These are phyloP conservation scores for Aureobasidium melanogenum DNA, from an alignment of 2,329 filamentous ascomycete species.

Conservation along the genomic window DNA sequence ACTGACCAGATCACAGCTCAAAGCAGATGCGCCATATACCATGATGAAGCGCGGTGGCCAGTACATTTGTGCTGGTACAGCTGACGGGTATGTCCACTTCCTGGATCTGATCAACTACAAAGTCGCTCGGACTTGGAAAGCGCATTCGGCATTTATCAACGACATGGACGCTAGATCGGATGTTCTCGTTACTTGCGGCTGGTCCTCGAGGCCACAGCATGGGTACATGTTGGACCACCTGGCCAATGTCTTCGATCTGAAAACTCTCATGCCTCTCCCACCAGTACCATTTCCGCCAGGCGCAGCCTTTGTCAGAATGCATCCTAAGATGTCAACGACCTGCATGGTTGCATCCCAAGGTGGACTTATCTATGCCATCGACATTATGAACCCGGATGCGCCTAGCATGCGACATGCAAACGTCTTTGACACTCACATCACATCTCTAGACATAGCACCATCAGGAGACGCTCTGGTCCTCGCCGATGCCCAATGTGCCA, in stretches of 20 bases:
- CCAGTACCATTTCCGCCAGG: slow-evolving; percentile 89
- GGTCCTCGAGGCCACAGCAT: slow-evolving; percentile 71
- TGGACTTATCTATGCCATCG: slow-evolving; percentile 91
- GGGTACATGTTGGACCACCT: slow-evolving; percentile 82
- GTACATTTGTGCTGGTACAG: slow-evolving; percentile 86
- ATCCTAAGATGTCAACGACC: slow-evolving; percentile 89
- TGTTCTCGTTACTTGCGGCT: slow-evolving; percentile 90
- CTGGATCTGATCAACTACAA: slow-evolving; percentile 71
- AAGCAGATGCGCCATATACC: slow-evolving; percentile 69
- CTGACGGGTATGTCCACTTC: slow-evolving; percentile 73
- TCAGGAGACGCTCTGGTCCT: slow-evolving; percentile 80
- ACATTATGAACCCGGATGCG: slow-evolving; percentile 86
- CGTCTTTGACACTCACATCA: slow-evolving; percentile 60
- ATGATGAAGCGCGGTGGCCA: slow-evolving; percentile 81
- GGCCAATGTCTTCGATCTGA: slow-evolving; percentile 91
- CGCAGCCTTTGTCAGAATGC: slow-evolving; percentile 91
- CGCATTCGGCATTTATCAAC: slow-evolving; percentile 79
- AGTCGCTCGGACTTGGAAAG: slow-evolving; percentile 80
- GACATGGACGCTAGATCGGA: slow-evolving; percentile 97
- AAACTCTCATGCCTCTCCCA: slow-evolving; percentile 76
- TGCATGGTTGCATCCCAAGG: slow-evolving; percentile 87
- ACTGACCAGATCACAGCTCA: slow-evolving; percentile 41
- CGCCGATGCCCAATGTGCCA: slow-evolving; percentile 65
- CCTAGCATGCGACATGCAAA: slow-evolving; percentile 79
- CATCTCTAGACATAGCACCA: slow-evolving; percentile 75